Base-by-base conservation (phyloP, 2,329 filamentous ascomycete genomes). In the Annulohypoxylon truncatum region DNA sequence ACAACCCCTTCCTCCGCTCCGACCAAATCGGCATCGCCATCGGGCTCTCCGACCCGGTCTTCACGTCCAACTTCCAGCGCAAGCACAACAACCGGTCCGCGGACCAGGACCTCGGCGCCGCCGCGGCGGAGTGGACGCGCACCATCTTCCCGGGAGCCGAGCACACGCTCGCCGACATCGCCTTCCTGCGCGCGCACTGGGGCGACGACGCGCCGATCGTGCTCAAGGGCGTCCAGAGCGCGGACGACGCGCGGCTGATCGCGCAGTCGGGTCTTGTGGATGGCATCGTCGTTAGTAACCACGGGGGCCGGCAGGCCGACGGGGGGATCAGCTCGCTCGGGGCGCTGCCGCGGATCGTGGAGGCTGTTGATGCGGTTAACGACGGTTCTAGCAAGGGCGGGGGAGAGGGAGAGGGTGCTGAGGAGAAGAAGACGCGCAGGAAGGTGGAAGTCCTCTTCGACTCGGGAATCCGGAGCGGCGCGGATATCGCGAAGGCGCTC, bases 361-460 rank as follows among this genome's bases (percentile, higher is more conserved):
- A 89, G 3, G 87, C 86, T 0, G 88, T 89, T 7, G 18, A 35
- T 10, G 35, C 9, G 4, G 42, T 35, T 7, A 42, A 38, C 1
- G 82, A 83, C 15, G 15, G 7, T 15, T 2, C 22, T 15, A 4
- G 8, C 7, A 82, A 82, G 62, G 62, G 79, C n/a, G 20, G 18
- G 10, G 4, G 20, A 1, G 38, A 46, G n/a, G n/a, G n/a, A n/a
- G n/a, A n/a, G n/a, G n/a, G n/a, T n/a, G n/a, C n/a, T n/a, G n/a
- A n/a, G n/a, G n/a, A n/a, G n/a, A n/a, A n/a, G n/a, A 3, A 2
- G 12, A 3, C 12, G 35, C 12, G 35, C 5, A 46, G 52, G 12
- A 60, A 58, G n/a, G 20, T 90, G n/a, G 84, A 84, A 0, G 81
- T 92, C 18, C 82, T 90, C 44, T 84, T 91, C 13, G 90, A 92